Base-by-base conservation (phyloP, 2,329 filamentous ascomycete species). In the Talaromyces piceae region DNA sequence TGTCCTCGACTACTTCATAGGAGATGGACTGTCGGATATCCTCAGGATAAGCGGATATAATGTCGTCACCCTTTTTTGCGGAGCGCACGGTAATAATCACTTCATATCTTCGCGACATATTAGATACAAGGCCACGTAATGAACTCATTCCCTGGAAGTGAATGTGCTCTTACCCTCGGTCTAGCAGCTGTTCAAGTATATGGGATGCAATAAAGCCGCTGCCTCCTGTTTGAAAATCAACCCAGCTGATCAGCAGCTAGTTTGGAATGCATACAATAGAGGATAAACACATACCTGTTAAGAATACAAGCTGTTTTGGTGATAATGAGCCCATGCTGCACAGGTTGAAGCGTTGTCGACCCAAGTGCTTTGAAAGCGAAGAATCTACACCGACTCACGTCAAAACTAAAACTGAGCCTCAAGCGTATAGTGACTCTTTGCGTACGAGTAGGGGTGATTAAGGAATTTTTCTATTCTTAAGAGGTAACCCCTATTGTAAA, bases 131-230 rank as follows among this genome's bases (percentile, higher is more conserved):
- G 22, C 25, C 22, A 12, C 16, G 12, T 23, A 22, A 20, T 41
- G 20, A 20, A 3, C 7, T 20, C 7, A 25, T 23, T 5, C 20
- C n/a, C 13, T 6, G 13, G 33, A 43, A 23, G 11, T 26, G 11
- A 43, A 30, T n/a, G 20, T 12, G n/a, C n/a, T 28, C 44, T 3
- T 43, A 52, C 50, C 45, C 45, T 5, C 13, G 33, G 5, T 4
- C 27, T 20, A 83, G 72, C n/a, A 82, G 72, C 12, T 73, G 64
- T 54, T 81, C 77, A n/a, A 83, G 72, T 12, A 79, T 75, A 58
- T 82, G 78, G 22, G 78, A 77, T 51, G 79, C 80, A 52, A 83
- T 81, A 67, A 83, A 83, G 65, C 80, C 80, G 51, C 71, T 77
- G 54, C 78, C 79, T 54, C 79, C 76, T 51, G 8, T 33, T 16